Percentiles rank a stretch among this genome's conserved stretches.
phyloP scores from a whole-genome alignment of 164 flowering plant species.

The Vitis labrusca region DNA sequence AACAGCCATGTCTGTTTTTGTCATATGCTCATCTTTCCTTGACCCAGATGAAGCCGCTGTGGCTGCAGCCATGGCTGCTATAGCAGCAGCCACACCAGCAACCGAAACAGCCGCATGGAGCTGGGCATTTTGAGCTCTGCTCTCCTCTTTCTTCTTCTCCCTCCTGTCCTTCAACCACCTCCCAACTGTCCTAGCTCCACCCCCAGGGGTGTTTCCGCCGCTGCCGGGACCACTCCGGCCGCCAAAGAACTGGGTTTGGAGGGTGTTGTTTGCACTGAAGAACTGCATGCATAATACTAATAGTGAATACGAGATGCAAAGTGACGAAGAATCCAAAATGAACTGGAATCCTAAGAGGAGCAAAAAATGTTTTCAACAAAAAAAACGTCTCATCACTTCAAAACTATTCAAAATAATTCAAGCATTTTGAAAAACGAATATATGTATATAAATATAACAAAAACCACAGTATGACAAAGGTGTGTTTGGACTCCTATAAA shows the following conservation, averaged over 20 bases:
- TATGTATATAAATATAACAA: no score
- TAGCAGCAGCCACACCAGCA: conserved; percentile 67
- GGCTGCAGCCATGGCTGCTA: conserved; percentile 67
- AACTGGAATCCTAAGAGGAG: neutral
- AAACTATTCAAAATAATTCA: no score
- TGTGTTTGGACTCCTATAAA: no score
- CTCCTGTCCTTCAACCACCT: conserved; percentile 72
- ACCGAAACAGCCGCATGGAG: conserved; percentile 69
- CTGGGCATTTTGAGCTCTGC: conserved; percentile 62
- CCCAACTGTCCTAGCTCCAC: conserved; percentile 60
- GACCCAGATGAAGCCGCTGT: conserved; percentile 44
- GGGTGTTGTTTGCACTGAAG: conserved; percentile 42
- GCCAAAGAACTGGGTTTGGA: conserved; percentile 39
- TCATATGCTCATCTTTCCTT: conserved; percentile 43
- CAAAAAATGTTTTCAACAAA: conserved; percentile 8
- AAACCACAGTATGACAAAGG: no score
- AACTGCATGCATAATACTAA: conserved; percentile 28
- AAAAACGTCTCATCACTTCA: no score
- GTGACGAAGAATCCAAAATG: no score
- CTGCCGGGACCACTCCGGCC: conserved; percentile 26
- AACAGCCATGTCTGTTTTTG: conserved; percentile 60
- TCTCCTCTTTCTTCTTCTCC: conserved; percentile 70
- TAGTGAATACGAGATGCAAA: neutral
- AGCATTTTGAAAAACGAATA: no score
- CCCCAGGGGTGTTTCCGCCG: conserved; percentile 17